Evolutionary conservation across 2,329 filamentous ascomycete genomes (phyloP).

Genomic region (Colletotrichum acutatum): DNA sequence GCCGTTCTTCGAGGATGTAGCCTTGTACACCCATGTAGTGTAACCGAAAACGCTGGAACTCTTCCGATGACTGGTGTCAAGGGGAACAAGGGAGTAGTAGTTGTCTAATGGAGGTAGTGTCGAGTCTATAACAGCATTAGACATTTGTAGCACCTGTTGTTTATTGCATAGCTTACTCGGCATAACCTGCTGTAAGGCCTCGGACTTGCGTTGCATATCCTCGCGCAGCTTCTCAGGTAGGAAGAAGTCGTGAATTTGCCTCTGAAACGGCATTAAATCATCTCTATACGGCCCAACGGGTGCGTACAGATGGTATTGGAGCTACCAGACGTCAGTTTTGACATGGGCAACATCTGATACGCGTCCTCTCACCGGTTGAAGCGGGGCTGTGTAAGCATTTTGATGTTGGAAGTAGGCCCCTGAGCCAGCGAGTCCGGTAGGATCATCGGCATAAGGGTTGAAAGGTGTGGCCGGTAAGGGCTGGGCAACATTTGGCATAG

Average conservation of each 20-base stretch:
- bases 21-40: constrained; percentile 95
- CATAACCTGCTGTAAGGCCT: constrained; percentile 85
- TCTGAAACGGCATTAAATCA: constrained; percentile 85
- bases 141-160: not conserved
- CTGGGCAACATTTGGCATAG: constrained; percentile 66
- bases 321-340: constrained; percentile 53
- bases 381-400: constrained; percentile 59
- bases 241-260: constrained; percentile 90
- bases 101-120: constrained; percentile 84
- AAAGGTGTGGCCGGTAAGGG: constrained; percentile 63
- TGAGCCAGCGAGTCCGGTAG: constrained; percentile 64
- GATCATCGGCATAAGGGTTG: constrained; percentile 84
- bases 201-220: constrained; percentile 88
- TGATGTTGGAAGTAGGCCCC: constrained; percentile 76
- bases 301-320: constrained; percentile 94
- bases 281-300: constrained; percentile 86
- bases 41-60: constrained; percentile 85
- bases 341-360: not conserved
- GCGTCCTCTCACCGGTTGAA: constrained; percentile 67
- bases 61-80: constrained; percentile 85
- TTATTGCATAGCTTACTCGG: constrained; percentile 67
- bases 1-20: constrained; percentile 87
- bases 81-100: constrained; percentile 90
- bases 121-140: constrained; percentile 49
- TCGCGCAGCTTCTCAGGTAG: constrained; percentile 87